Base-by-base conservation (phyloP, 2,329 filamentous ascomycete species). In the Verticillium tricorpus region DNA sequence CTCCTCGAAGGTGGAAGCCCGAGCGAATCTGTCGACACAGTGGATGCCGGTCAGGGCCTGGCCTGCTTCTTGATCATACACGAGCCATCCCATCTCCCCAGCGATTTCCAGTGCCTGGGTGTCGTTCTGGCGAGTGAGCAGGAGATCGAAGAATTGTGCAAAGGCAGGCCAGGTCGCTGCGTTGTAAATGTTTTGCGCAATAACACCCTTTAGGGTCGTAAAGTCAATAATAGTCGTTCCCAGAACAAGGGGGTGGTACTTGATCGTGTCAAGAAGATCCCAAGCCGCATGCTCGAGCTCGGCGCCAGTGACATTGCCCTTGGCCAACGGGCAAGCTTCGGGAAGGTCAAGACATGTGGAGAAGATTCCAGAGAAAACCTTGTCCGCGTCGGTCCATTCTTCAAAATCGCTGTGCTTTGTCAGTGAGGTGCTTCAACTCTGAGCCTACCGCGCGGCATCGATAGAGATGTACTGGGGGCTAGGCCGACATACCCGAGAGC, bases 21-120 rank as follows among this genome's bases (percentile, higher is more conserved):
- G 69, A 0, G 66, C 64, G 22, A 65, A 64, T 9, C 71, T 70
- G 56, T 79, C 77, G 39, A 71, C 64, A 64, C 76, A 78, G 56
- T 71, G 69, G 58, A 78, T 77, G 5, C 2, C 70, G 68, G 34
- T 55, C 3, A 59, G 39, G 14, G 35, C 17, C 39, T 59, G 22
- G 5, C 17, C 28, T 5, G 19, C 57, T 4, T 59, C 6, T 9
- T 9, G 1, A n/a, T n/a, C 17, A n/a, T 8, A 19, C 14, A 2
- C 37, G 14, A 52, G 45, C 45, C 45, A 52, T 3, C 19, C 19
- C 1, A 12, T 4, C 19, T 52, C 9, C 8, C 8, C 12, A 9
- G 11, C 12, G 1, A 19, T 22, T 22, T 52, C 17, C 45, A 52
- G 5, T n/a, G 45, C 45, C 19, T 19, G 45, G 4, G 45, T 52